These are phyloP conservation scores for Scutellaria galericulata DNA, from an alignment of 257 asterid species.

Conservation along the genomic window DNA sequence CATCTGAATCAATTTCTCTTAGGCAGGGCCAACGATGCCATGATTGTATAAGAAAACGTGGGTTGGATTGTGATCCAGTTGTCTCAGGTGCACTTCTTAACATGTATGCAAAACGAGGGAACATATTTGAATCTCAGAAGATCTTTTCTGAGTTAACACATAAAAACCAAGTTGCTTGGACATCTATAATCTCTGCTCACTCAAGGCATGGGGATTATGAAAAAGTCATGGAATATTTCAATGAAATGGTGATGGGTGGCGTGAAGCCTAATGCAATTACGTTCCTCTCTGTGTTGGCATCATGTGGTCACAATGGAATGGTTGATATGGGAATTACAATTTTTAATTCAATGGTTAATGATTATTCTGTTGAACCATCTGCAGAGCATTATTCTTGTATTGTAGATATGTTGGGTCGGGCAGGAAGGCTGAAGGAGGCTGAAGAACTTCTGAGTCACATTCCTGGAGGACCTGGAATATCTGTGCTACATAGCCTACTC, in stretches of 20 bases:
- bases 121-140: constrained; percentile 69
- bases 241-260: constrained; percentile 61
- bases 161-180: constrained; percentile 79
- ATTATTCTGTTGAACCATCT: constrained; percentile 58
- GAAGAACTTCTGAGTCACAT: constrained; percentile 61
- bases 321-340: constrained; percentile 65
- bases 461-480: constrained; percentile 82
- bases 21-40: constrained; percentile 77
- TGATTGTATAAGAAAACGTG: constrained; percentile 57
- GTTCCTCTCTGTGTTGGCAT: constrained; percentile 77
- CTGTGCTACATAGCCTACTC: constrained; percentile 82
- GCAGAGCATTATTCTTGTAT: constrained; percentile 80
- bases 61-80: constrained; percentile 59
- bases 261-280: constrained; percentile 82
- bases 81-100: constrained; percentile 84
- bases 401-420: constrained; percentile 93
- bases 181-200: constrained; percentile 84
- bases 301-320: constrained; percentile 83
- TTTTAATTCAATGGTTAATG: constrained; percentile 66
- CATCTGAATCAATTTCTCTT: constrained; percentile 78
- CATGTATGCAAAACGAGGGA: constrained; percentile 95
- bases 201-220: constrained; percentile 84
- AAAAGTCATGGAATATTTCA: constrained; percentile 68
- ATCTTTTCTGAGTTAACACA: constrained; percentile 59
- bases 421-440: constrained; percentile 80